Evolutionary conservation across 352 stramenopile genomes (phyloP).

Genomic region (Globisporangium cystogenes): DNA sequence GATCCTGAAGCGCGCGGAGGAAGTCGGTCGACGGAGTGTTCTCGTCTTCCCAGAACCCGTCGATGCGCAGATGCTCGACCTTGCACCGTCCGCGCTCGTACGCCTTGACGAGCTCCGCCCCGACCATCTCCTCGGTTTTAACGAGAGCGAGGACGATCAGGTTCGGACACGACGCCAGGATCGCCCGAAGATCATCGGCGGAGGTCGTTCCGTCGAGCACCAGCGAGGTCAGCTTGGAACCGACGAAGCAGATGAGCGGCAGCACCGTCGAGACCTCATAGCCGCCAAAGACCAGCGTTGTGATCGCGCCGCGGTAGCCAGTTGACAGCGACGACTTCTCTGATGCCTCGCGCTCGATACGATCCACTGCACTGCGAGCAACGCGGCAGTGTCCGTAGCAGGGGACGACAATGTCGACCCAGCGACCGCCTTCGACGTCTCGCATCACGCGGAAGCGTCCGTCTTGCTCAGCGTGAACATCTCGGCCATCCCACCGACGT

Average conservation of each 20-base stretch:
- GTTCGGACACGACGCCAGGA: background rate
- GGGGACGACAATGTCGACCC: constrained; percentile 1
- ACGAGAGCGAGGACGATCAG: background rate
- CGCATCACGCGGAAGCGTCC: constrained; percentile 5
- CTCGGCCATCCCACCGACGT: background rate
- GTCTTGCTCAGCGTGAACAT: background rate
- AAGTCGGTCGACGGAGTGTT: background rate
- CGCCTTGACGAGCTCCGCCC: background rate
- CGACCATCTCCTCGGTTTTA: background rate
- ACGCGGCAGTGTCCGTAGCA: constrained; percentile 2
- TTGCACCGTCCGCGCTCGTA: background rate
- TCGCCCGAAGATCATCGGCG: background rate
- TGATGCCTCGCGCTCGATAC: background rate
- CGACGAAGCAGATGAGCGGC: background rate
- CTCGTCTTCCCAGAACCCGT: background rate
- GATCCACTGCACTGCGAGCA: background rate
- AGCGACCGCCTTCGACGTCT: background rate
- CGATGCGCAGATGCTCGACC: background rate
- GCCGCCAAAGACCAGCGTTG: background rate
- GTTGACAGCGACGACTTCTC: background rate
- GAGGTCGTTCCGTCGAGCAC: background rate
- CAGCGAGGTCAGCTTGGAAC: background rate
- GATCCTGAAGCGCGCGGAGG: constrained; percentile 1
- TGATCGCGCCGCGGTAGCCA: background rate
- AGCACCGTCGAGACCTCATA: background rate